Evolutionary conservation across 768 basidiomycete species (phyloP).

Genomic region (Boletus tomentosulus): DNA sequence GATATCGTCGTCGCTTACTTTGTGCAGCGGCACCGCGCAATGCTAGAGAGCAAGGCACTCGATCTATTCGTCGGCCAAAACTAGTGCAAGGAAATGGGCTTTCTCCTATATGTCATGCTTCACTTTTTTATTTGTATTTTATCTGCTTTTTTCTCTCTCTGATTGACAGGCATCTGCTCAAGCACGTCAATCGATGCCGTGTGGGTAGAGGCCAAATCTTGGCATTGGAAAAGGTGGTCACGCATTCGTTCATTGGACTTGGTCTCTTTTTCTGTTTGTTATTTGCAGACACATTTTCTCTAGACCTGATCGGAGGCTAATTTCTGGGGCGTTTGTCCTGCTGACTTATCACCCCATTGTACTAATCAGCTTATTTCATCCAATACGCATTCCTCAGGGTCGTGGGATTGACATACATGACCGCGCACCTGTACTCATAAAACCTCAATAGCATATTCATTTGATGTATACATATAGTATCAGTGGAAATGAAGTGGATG

Average conservation of each 20-base stretch:
- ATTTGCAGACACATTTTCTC: not conserved
- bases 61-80: constrained; percentile 22
- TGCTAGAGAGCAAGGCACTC: constrained; percentile 22
- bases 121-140: not conserved
- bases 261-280: not conserved
- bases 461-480: not conserved
- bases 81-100: not conserved
- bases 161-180: not conserved
- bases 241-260: not conserved
- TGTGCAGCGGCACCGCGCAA: constrained; percentile 24
- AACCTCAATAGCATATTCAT: not conserved
- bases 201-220: not conserved
- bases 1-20: constrained; percentile 28
- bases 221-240: not conserved
- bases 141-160: not conserved
- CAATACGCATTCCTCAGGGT: not conserved
- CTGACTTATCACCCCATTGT: not conserved
- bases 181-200: not conserved
- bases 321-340: not conserved
- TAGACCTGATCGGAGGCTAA: not conserved
- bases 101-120: not conserved
- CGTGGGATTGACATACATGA: not conserved
- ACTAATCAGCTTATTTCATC: not conserved
- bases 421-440: not conserved
- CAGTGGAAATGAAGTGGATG: too few species aligned